Base-by-base conservation (phyloP, 441 rosid species). In the Populus hybrid region DNA sequence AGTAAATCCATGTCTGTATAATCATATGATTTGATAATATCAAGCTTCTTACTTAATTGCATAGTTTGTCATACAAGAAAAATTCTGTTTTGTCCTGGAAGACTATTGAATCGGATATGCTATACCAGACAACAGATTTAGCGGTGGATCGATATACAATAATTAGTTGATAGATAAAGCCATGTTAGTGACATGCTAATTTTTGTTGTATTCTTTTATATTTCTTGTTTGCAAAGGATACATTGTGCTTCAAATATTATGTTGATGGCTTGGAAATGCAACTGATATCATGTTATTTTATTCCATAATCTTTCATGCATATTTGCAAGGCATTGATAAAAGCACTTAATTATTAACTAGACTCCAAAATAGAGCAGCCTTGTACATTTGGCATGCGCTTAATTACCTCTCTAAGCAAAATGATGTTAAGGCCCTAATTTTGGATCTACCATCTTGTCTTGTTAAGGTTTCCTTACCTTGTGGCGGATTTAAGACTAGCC, bases 271-370 rank as follows among this genome's bases (percentile, higher is more conserved):
- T 10, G 70, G 14, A 70, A 71, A 64, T 40, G 40, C 24, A n/a
- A 69, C 21, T 70, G 57, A 65, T 26, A 26, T 77, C 16, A 38
- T 30, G 32, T 30, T n/a, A 69, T 73, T 68, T 38, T 42, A 53
- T 68, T 61, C 66, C 35, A 40, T n/a, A 12, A 79, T 79, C 78
- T 69, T 74, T 79, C 71, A 79, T 79, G 78, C 64, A 74, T 61
- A 74, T 79, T 74, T 74, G 67, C 81, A 69, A 69, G 78, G 42
- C 21, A 74, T 16, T 61, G 70, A 61, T 74, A 26, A 79, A 26
- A 11, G 2, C 32, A 30, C 32, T 65, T 70, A 38, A n/a, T 71
- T 38, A 64, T 59, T 9, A 20, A 40, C 24, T 64, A 78, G 35
- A 71, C 8, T 32, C 34, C 67, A 65, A 72, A 32, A 65, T 4